These are phyloP conservation scores for Candida jianshihensis DNA, from an alignment of 805 yeast species.

Conservation along the genomic window DNA sequence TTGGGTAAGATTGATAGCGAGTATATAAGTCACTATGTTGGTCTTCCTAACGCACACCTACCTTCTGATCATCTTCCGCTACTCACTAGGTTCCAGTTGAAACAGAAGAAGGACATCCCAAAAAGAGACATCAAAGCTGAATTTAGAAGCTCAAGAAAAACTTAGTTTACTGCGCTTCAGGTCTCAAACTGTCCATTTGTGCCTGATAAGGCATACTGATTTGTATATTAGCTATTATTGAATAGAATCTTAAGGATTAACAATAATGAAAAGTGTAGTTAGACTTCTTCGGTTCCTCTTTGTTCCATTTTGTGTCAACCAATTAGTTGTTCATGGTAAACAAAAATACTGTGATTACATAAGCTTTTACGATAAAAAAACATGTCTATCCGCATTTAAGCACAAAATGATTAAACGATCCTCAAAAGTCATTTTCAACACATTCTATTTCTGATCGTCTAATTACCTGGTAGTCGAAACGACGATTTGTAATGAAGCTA, in stretches of 20 bases:
- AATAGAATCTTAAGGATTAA: no score
- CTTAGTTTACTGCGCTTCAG: conserved; percentile 11
- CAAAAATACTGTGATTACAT: no score
- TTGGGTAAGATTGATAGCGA: conserved; percentile 78
- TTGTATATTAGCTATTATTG: no score
- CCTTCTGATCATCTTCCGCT: conserved; percentile 96
- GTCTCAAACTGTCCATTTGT: no score
- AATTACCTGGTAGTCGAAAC: background rate
- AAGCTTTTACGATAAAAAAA: background rate
- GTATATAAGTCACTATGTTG: conserved; percentile 71
- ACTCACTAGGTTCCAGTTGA: conserved; percentile 51
- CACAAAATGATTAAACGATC: background rate
- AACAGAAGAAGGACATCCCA: conserved; percentile 23
- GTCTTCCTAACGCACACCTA: conserved; percentile 88
- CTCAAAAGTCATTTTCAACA: background rate
- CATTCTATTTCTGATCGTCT: no score
- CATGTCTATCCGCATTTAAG: conserved; percentile 8
- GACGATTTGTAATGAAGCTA: no score
- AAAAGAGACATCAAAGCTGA: conserved; percentile 19
- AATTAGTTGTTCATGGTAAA: no score
- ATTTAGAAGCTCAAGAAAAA: conserved; percentile 25
- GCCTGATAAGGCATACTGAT: no score
- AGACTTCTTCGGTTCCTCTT: no score
- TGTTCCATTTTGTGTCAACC: no score
- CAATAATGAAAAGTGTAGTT: no score